Evolutionary conservation across 2,329 filamentous ascomycete genomes (phyloP).

Genomic region (Penicillium sclerotiorum): DNA sequence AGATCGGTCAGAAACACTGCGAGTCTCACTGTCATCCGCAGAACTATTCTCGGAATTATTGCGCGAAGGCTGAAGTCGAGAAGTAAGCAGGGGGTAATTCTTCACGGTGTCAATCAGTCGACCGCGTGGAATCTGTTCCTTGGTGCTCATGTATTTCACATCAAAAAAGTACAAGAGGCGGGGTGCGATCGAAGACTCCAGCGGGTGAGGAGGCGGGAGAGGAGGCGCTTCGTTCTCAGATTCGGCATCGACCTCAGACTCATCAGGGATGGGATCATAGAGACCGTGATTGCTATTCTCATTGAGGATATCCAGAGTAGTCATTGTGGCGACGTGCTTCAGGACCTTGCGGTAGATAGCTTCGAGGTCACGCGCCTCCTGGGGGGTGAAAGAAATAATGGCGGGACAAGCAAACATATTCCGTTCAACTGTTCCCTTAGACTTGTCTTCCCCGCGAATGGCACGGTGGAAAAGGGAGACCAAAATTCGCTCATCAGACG

Average conservation of each 20-base stretch:
- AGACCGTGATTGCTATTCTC: slow-evolving; percentile 57
- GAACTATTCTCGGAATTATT: slow-evolving; percentile 11
- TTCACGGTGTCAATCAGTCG: slow-evolving; percentile 66
- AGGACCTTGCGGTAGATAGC: slow-evolving; percentile 78
- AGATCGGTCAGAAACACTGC: slow-evolving; percentile 35
- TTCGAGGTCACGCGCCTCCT: slow-evolving; percentile 72
- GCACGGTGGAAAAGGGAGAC: slow-evolving; percentile 53
- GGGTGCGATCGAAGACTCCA: slow-evolving; percentile 62
- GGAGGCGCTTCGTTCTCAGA: slow-evolving; percentile 60
- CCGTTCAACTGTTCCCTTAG: slow-evolving; percentile 12
- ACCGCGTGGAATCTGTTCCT: slow-evolving; percentile 68
- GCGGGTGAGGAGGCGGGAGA: slow-evolving; percentile 39
- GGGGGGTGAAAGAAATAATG: slow-evolving; percentile 73
- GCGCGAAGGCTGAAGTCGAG: slow-evolving; percentile 34
- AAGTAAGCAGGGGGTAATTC: slow-evolving; percentile 57
- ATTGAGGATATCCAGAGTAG: slow-evolving; percentile 67
- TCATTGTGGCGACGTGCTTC: slow-evolving; percentile 73
- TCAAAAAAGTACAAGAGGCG: slow-evolving; percentile 74
- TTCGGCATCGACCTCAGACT: slow-evolving; percentile 71
- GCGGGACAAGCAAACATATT: slow-evolving; percentile 47
- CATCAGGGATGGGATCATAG: slow-evolving; percentile 53
- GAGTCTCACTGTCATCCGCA: slow-evolving; percentile 30
- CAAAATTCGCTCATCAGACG: slow-evolving; percentile 48
- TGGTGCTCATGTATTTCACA: slow-evolving; percentile 65
- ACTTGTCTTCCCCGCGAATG: slow-evolving; percentile 26